A percentile compares a stretch with the other conserved stretches of the same genome.
phyloP scores from a whole-genome alignment of 2,329 filamentous ascomycete genomes.

The Fusarium albosuccineum region DNA sequence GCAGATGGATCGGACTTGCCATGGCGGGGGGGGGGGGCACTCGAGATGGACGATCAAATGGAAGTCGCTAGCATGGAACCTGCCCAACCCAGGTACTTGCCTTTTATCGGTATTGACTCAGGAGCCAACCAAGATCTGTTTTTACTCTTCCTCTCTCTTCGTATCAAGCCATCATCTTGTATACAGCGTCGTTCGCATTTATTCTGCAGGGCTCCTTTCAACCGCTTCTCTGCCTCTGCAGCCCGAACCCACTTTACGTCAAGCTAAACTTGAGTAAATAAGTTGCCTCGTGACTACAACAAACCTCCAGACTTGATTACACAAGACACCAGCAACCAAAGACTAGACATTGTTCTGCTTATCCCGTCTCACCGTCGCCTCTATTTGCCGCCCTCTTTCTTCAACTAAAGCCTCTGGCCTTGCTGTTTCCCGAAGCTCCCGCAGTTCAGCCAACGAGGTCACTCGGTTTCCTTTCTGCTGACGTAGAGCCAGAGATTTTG shows the following conservation, averaged over 20 bases:
- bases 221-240: too few species aligned
- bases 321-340: too few species aligned
- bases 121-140: not conserved
- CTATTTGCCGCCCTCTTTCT: too few species aligned
- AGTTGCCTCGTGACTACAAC: too few species aligned
- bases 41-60: not conserved
- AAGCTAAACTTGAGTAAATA: too few species aligned
- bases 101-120: conserved; percentile 16
- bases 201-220: too few species aligned
- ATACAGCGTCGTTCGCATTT: too few species aligned
- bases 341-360: too few species aligned
- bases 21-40: conserved; percentile 1
- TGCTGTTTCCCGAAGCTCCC: not conserved
- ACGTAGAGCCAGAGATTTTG: conserved; percentile 22
- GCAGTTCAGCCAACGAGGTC: not conserved
- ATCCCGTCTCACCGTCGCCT: too few species aligned
- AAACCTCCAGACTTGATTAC: too few species aligned
- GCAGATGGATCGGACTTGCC: conserved; percentile 1
- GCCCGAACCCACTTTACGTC: not conserved
- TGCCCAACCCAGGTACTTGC: not conserved
- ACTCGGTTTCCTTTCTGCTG: conserved; percentile 5
- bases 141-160: too few species aligned
- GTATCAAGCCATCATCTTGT: too few species aligned
- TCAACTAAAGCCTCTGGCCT: not conserved
- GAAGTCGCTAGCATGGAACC: conserved; percentile 24